Evolutionary conservation across 73 alveolate species (phyloP).

Genomic region (Urostyla sp.): DNA sequence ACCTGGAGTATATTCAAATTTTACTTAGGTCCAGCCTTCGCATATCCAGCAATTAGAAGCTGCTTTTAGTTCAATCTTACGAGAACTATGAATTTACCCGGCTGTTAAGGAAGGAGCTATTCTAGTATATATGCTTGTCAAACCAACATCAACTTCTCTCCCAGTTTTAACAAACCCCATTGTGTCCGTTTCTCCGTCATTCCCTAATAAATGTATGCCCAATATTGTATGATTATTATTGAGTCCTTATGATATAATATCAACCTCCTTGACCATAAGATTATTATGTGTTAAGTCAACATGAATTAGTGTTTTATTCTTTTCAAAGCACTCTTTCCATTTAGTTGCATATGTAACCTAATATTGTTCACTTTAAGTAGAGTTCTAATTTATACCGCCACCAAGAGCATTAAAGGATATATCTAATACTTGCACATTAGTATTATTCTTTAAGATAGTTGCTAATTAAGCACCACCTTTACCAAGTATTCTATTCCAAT

Average conservation of each 20-base stretch:
- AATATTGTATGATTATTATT: conserved; percentile 57
- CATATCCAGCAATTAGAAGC: conserved; percentile 75
- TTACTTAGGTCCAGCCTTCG: conserved; percentile 78
- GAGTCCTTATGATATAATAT: conserved; percentile 52
- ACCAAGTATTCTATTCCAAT: conserved; percentile 61
- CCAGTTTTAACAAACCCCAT: conserved; percentile 51
- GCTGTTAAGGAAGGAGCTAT: conserved; percentile 36
- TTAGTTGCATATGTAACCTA: not conserved
- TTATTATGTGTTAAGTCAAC: conserved; percentile 59
- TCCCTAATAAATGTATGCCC: conserved; percentile 71
- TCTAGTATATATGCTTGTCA: conserved; percentile 51
- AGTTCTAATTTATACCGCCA: conserved; percentile 37
- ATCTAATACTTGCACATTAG: conserved; percentile 47
- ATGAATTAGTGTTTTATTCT: conserved; percentile 57
- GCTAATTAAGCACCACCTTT: conserved; percentile 59
- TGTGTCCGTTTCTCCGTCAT: conserved; percentile 59
- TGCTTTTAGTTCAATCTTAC: conserved; percentile 37
- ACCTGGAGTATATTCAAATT: conserved; percentile 54
- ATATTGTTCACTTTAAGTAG: not conserved
- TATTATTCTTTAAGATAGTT: not conserved
- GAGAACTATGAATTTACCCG: conserved; percentile 22
- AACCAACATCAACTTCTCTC: conserved; percentile 8
- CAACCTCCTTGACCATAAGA: conserved; percentile 37
- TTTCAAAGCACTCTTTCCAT: conserved; percentile 45
- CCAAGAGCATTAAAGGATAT: conserved; percentile 68